These are phyloP conservation scores for Ettlia oleoabundans DNA, from an alignment of 139 green algal species.

Conservation along the genomic window DNA sequence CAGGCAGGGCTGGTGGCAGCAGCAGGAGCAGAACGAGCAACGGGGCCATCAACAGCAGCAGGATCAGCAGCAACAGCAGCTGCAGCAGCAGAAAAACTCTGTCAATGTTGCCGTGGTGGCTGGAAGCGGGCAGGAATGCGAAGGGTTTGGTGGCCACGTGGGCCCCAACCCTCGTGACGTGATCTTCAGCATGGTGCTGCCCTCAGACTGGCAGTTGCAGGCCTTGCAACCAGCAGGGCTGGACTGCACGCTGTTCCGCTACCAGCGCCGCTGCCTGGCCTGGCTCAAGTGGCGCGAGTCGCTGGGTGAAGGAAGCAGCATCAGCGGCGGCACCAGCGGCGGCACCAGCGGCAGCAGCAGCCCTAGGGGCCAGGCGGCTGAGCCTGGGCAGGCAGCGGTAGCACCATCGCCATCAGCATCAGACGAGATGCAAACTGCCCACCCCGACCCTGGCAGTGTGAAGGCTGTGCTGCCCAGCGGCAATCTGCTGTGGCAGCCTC, in stretches of 20 bases:
- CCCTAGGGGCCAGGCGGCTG: too few species aligned
- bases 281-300: slow-evolving; percentile 74
- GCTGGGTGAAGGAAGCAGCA: not conserved
- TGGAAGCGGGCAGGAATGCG: not conserved
- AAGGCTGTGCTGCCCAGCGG: not conserved
- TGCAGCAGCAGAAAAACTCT: too few species aligned
- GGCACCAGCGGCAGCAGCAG: not conserved
- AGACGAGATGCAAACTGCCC: not conserved
- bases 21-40: not conserved
- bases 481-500: slow-evolving; percentile 19
- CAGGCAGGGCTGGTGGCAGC: not conserved
- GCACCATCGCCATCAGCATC: too few species aligned
- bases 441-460: not conserved
- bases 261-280: slow-evolving; percentile 66
- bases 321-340: not conserved
- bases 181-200: slow-evolving; percentile 53
- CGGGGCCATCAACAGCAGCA: not conserved
- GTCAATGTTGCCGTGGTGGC: not conserved
- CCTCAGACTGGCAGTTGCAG: slow-evolving; percentile 51
- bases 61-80: not conserved
- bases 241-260: slow-evolving; percentile 62
- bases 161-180: slow-evolving; percentile 45
- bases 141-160: not conserved
- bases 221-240: slow-evolving; percentile 54
- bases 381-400: too few species aligned